Conservation (phyloP, 2,329 filamentous ascomycete species). For the Fusarium albosuccineum region DNA sequence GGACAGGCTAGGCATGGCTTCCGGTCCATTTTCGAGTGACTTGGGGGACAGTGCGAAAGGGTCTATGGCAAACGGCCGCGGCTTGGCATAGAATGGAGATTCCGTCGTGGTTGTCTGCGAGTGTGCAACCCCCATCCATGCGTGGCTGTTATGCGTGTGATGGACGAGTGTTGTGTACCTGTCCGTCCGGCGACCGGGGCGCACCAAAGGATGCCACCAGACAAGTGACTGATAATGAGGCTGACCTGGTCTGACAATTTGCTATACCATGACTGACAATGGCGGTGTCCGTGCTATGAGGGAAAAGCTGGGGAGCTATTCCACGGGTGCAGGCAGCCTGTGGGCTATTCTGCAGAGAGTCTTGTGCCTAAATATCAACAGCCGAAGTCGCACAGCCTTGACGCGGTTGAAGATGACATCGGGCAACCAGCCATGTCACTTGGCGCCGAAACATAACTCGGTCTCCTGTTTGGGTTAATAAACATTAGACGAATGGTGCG, state of each 20-base stretch:
- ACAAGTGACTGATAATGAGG: slow-evolving; percentile 33
- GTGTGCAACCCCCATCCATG: slow-evolving; percentile 11
- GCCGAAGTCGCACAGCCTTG: slow-evolving; percentile 21
- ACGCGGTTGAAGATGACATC: slow-evolving; percentile 4
- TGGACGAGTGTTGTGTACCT: slow-evolving; percentile 15
- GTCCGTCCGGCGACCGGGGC: slow-evolving; percentile 17
- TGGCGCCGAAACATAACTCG: neutral
- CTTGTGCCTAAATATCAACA: slow-evolving; percentile 29
- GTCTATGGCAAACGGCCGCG: slow-evolving; percentile 32
- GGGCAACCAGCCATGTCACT: neutral
- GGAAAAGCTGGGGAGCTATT: slow-evolving; percentile 27
- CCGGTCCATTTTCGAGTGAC: slow-evolving; percentile 53
- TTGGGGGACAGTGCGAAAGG: slow-evolving; percentile 47
- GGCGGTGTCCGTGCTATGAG: slow-evolving; percentile 35
- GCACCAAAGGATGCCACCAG: slow-evolving; percentile 15
- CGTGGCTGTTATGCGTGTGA: slow-evolving; percentile 23
- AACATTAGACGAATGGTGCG: slow-evolving; percentile 1
- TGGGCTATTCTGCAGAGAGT: slow-evolving; percentile 25
- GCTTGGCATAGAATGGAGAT: slow-evolving; percentile 8
- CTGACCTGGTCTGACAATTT: slow-evolving; percentile 31
- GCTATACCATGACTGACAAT: slow-evolving; percentile 36
- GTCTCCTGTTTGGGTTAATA: slow-evolving; percentile 9
- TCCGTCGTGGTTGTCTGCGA: slow-evolving; percentile 20
- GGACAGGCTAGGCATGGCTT: slow-evolving; percentile 44
- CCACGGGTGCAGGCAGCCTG: slow-evolving; percentile 14